phyloP scores from a whole-genome alignment of 345 rosid species.

The Aethionema arabicum region DNA sequence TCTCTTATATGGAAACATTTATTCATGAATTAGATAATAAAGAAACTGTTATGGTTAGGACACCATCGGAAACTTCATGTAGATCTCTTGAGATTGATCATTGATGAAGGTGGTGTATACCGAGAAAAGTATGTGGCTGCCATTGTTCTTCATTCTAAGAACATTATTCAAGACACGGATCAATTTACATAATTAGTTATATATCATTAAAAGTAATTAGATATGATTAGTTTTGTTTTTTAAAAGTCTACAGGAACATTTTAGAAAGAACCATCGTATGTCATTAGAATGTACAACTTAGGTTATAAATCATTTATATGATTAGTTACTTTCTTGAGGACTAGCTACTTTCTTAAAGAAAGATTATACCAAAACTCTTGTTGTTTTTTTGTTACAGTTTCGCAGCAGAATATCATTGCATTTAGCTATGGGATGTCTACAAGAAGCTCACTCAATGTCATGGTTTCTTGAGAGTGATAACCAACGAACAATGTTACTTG shows the following conservation, averaged over 20 bases:
- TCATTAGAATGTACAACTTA: conserved; percentile 57
- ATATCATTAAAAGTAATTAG: no score
- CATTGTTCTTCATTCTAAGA: conserved; percentile 65
- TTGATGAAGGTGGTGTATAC: conserved; percentile 83
- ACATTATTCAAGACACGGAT: conserved; percentile 64
- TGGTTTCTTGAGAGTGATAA: conserved; percentile 70
- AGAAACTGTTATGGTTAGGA: no score
- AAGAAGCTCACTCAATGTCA: conserved; percentile 55
- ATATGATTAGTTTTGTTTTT: no score
- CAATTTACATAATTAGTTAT: background rate
- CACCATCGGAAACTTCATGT: conserved; percentile 82
- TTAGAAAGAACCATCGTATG: conserved; percentile 55
- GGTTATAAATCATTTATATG: conserved; percentile 42
- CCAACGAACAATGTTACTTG: conserved; percentile 54
- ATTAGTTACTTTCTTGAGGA: conserved; percentile 9
- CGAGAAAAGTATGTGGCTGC: conserved; percentile 74
- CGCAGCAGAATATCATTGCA: conserved; percentile 61
- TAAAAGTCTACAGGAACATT: conserved; percentile 34
- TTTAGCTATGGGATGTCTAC: conserved; percentile 55
- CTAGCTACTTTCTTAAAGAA: no score
- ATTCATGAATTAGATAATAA: no score
- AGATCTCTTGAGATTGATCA: conserved; percentile 71
- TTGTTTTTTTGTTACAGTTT: conserved; percentile 46
- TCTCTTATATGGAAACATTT: no score
- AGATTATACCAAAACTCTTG: conserved; percentile 14